A percentile compares a stretch with the other conserved stretches of the same genome.
Evolutionary conservation across 2,329 filamentous ascomycete genomes (phyloP).

Genomic region (Arthroderma sp.): DNA sequence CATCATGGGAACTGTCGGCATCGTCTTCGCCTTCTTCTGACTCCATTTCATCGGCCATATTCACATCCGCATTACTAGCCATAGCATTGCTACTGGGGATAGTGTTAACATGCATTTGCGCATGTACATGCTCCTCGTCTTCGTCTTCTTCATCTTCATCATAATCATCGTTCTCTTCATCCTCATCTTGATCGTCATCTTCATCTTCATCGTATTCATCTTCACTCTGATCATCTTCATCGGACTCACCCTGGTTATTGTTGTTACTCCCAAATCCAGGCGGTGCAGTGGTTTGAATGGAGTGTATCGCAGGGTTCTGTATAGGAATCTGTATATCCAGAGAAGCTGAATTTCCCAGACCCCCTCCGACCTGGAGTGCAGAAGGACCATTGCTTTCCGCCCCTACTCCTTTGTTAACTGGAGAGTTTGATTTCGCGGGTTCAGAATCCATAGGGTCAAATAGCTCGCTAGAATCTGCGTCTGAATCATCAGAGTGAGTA

Average conservation of each 20-base stretch:
- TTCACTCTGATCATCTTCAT: background rate
- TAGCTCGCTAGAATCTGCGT: slow-evolving; percentile 7
- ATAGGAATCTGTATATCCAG: no score
- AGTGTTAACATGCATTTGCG: background rate
- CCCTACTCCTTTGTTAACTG: background rate
- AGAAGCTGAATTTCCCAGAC: background rate
- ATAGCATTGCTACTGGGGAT: background rate
- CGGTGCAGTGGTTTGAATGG: background rate
- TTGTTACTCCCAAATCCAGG: background rate
- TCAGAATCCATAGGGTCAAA: background rate
- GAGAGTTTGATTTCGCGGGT: background rate
- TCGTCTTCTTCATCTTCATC: background rate
- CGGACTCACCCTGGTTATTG: slow-evolving; percentile 13
- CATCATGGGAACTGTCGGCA: background rate
- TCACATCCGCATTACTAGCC: background rate
- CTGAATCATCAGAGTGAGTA: slow-evolving; percentile 12
- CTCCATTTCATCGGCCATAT: background rate
- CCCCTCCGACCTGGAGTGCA: background rate
- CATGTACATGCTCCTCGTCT: background rate
- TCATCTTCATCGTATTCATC: slow-evolving; percentile 12
- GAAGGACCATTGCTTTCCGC: background rate
- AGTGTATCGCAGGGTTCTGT: background rate
- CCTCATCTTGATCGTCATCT: slow-evolving; percentile 10
- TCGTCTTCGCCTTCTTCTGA: background rate
- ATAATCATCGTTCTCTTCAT: slow-evolving; percentile 5